Conservation (phyloP, 2,329 filamentous ascomycete species). For the Fusarium mundagurra region DNA sequence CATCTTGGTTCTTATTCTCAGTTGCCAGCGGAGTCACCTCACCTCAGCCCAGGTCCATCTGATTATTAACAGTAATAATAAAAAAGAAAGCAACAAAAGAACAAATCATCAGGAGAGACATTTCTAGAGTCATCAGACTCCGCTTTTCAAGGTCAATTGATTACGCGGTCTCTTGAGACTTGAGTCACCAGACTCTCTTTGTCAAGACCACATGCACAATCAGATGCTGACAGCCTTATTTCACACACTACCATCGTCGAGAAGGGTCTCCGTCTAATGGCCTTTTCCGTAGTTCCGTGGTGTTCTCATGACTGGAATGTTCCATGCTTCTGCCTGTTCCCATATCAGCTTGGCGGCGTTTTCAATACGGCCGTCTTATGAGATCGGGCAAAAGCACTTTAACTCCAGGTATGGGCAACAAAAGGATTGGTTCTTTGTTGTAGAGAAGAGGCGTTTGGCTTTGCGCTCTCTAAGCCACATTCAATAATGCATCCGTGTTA, state of each 20-base stretch:
- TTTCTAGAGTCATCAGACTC: not conserved
- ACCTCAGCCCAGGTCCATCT: not conserved
- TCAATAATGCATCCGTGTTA: not conserved
- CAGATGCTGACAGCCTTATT: constrained; percentile 26
- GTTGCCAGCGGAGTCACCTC: not conserved
- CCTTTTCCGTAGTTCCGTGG: constrained; percentile 8
- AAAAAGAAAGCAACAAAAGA: not conserved
- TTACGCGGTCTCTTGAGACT: constrained; percentile 21
- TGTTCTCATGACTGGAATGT: constrained; percentile 37
- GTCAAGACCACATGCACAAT: constrained; percentile 26
- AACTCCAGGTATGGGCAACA: not conserved
- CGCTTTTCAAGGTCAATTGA: constrained; percentile 23
- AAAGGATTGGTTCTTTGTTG: not conserved
- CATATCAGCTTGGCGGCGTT: not conserved
- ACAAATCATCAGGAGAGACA: not conserved
- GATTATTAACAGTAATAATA: not conserved
- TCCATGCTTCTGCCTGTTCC: constrained; percentile 13
- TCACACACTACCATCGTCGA: not conserved
- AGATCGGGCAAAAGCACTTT: constrained; percentile 3
- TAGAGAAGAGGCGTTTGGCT: not conserved
- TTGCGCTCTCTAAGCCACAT: not conserved
- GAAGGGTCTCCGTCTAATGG: constrained; percentile 17
- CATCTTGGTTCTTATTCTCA: constrained; percentile 31
- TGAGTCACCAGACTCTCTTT: constrained; percentile 37
- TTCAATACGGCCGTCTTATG: not conserved